Conservation (phyloP, 2,329 filamentous ascomycete genomes). For the Sclerotiophoma versabilis region DNA sequence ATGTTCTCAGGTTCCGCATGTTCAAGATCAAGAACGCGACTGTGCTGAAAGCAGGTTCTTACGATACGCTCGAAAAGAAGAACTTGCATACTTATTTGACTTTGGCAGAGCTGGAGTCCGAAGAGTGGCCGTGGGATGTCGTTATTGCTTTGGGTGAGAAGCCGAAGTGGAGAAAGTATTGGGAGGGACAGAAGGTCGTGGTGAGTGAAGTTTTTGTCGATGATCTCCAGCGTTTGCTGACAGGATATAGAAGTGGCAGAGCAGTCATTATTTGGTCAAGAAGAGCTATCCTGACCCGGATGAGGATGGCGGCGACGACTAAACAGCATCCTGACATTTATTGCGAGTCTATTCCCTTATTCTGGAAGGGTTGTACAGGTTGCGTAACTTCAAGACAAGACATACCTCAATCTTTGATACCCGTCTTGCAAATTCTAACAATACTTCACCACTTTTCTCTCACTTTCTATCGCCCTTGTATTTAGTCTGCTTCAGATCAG, state of each 20-base stretch:
- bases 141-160: constrained; percentile 17
- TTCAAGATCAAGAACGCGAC: constrained; percentile 19
- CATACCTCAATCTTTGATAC: too few relatives aligned
- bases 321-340: background rate
- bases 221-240: background rate
- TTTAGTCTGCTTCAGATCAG: too few relatives aligned
- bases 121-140: constrained; percentile 23
- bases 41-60: constrained; percentile 12
- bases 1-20: constrained; percentile 18
- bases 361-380: too few relatives aligned
- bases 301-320: background rate
- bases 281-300: constrained; percentile 8
- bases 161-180: constrained; percentile 19
- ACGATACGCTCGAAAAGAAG: constrained; percentile 8
- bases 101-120: constrained; percentile 10
- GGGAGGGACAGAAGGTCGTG: constrained; percentile 13
- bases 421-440: too few relatives aligned
- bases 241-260: constrained; percentile 15
- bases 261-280: constrained; percentile 18
- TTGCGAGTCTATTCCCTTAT: too few relatives aligned
- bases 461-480: too few relatives aligned
- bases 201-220: constrained; percentile 1
- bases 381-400: too few relatives aligned
- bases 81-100: constrained; percentile 15
- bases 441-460: too few relatives aligned